phyloP scores from a whole-genome alignment of 768 basidiomycete species.

The Phaeotremella fagi region DNA sequence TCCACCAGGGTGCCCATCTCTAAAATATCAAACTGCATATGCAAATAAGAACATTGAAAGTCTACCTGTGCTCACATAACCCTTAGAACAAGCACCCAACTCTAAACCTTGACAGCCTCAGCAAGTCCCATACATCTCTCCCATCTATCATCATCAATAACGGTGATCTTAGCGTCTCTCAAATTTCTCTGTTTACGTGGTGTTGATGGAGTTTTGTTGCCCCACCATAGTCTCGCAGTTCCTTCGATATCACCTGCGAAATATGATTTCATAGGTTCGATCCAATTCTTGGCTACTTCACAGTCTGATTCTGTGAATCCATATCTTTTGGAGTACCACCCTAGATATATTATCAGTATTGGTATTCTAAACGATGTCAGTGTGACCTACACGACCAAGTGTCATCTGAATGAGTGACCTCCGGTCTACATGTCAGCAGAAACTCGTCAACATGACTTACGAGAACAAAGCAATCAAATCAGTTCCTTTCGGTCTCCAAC shows the following conservation, averaged over 20 bases:
- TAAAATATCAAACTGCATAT: neutral
- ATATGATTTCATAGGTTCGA: neutral
- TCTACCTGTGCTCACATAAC: neutral
- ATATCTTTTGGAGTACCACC: conserved; percentile 2
- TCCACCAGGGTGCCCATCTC: too few species aligned
- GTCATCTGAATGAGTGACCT: conserved; percentile 3
- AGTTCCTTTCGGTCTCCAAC: conserved; percentile 8
- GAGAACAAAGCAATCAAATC: neutral
- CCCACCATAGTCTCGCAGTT: neutral
- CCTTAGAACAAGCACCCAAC: neutral
- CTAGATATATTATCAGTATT: neutral
- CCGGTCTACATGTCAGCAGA: neutral
- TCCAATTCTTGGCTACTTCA: neutral
- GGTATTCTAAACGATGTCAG: neutral
- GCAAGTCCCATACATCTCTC: conserved; percentile 1
- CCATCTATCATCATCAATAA: conserved; percentile 3
- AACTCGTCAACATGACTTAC: neutral
- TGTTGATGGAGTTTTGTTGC: neutral
- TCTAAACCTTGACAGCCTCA: neutral
- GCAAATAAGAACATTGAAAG: neutral
- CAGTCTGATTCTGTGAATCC: neutral
- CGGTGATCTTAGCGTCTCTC: neutral
- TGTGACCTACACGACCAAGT: conserved; percentile 1
- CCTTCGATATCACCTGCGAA: neutral
- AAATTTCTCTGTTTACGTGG: neutral